These are phyloP conservation scores for Cladochytrium replicatum DNA, from an alignment of 192 early-diverging fungal genomes.

Conservation along the genomic window DNA sequence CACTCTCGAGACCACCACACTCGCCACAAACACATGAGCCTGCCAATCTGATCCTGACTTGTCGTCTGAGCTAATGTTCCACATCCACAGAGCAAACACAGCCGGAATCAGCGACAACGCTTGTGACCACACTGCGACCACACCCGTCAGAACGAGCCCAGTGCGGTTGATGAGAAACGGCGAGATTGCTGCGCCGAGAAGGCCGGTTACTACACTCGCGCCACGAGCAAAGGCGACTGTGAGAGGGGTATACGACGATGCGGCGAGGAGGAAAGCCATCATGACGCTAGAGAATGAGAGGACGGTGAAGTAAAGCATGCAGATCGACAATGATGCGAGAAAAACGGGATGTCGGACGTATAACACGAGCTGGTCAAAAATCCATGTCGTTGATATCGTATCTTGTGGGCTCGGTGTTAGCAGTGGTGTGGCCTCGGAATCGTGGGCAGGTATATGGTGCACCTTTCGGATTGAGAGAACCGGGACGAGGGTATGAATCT, in stretches of 20 bases:
- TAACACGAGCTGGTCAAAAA: too few relatives aligned
- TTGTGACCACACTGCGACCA: slow-evolving; percentile 28
- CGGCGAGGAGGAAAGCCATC: slow-evolving; percentile 26
- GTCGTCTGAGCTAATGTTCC: neutral
- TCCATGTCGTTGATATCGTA: too few relatives aligned
- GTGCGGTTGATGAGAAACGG: slow-evolving; percentile 10
- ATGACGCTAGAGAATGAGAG: slow-evolving; percentile 30
- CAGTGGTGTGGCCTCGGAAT: too few relatives aligned
- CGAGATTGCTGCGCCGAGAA: slow-evolving; percentile 23
- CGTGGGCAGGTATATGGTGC: too few relatives aligned
- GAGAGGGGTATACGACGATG: slow-evolving; percentile 19
- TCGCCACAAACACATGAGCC: slow-evolving; percentile 22
- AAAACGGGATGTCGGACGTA: slow-evolving; percentile 20
- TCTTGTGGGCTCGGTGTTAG: too few relatives aligned
- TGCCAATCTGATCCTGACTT: neutral
- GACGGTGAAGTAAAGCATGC: slow-evolving; percentile 32
- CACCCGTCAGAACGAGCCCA: slow-evolving; percentile 27
- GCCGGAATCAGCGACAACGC: slow-evolving; percentile 10
- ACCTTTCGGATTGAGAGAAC: slow-evolving; percentile 3
- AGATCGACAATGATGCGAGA: slow-evolving; percentile 26
- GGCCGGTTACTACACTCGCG: slow-evolving; percentile 22
- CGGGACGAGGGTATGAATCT: slow-evolving; percentile 14
- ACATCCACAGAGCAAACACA: slow-evolving; percentile 18
- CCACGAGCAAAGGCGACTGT: slow-evolving; percentile 21
- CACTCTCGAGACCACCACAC: slow-evolving; percentile 20